Conservation (phyloP, 106 monocot genomes). For the Narthecium ossifragum region DNA sequence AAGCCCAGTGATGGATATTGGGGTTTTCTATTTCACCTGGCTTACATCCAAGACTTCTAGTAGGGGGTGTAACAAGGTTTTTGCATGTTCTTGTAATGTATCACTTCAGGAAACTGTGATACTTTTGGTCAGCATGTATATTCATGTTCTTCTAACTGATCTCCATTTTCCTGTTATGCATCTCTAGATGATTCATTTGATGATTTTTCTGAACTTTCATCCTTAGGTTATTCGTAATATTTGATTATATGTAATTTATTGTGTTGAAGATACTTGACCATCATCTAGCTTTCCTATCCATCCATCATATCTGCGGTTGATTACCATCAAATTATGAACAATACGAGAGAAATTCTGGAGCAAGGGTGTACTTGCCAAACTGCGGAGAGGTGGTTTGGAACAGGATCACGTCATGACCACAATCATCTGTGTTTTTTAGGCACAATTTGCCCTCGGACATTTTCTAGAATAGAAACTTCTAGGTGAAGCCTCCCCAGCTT, state of each 20-base stretch:
- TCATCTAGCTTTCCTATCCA: background rate
- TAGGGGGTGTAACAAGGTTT: background rate
- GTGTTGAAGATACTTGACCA: background rate
- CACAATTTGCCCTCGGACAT: no score
- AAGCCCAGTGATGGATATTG: background rate
- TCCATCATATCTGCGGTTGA: background rate
- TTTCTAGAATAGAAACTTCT: no score
- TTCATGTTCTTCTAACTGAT: background rate
- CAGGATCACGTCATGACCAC: no score
- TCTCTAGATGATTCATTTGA: background rate
- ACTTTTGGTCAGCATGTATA: background rate
- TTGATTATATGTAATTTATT: background rate
- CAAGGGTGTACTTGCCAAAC: no score
- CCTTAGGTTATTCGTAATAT: background rate
- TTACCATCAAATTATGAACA: no score
- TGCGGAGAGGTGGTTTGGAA: no score
- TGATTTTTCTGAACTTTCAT: background rate
- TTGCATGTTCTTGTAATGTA: background rate
- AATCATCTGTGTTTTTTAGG: no score
- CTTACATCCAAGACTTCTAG: conserved; percentile 1
- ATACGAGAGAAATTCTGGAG: no score
- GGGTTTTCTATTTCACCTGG: conserved; percentile 14
- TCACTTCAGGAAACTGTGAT: conserved; percentile 3
- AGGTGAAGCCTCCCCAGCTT: no score
- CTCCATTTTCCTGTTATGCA: background rate